These are phyloP conservation scores for Juglanconis sp. DNA, from an alignment of 2,329 filamentous ascomycete genomes.

Conservation along the genomic window DNA sequence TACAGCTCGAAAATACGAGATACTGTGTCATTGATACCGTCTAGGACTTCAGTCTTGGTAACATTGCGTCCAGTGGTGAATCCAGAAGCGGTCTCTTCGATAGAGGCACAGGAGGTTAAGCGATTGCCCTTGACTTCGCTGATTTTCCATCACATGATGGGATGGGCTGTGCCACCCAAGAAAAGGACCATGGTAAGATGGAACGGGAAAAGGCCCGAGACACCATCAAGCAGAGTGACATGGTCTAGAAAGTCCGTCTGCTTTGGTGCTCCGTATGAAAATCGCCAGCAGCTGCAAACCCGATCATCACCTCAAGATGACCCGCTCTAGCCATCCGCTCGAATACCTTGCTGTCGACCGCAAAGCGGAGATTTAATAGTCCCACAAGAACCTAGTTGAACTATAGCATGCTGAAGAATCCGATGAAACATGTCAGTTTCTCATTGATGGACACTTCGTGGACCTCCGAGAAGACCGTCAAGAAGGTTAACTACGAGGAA, in stretches of 20 bases:
- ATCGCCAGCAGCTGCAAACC: constrained; percentile 58
- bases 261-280: constrained; percentile 39
- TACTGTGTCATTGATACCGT: no score
- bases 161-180: constrained; percentile 58
- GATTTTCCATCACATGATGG: constrained; percentile 43
- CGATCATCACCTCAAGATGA: constrained; percentile 63
- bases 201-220: constrained; percentile 54
- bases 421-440: constrained; percentile 34
- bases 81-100: not conserved
- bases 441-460: constrained; percentile 29
- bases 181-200: constrained; percentile 61
- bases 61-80: not conserved
- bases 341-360: constrained; percentile 57
- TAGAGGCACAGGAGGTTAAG: not conserved
- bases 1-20: no score
- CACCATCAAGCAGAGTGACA: constrained; percentile 47
- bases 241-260: constrained; percentile 34
- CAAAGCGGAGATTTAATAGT: constrained; percentile 64
- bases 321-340: constrained; percentile 54
- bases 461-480: constrained; percentile 21
- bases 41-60: not conserved
- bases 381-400: constrained; percentile 65
- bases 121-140: not conserved
- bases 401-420: constrained; percentile 53
- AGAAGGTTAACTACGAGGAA: not conserved